Evolutionary conservation across 352 stramenopile species (phyloP), one percentile per base, ranked within the genome.

Genomic region (Lagenidium giganteum): DNA sequence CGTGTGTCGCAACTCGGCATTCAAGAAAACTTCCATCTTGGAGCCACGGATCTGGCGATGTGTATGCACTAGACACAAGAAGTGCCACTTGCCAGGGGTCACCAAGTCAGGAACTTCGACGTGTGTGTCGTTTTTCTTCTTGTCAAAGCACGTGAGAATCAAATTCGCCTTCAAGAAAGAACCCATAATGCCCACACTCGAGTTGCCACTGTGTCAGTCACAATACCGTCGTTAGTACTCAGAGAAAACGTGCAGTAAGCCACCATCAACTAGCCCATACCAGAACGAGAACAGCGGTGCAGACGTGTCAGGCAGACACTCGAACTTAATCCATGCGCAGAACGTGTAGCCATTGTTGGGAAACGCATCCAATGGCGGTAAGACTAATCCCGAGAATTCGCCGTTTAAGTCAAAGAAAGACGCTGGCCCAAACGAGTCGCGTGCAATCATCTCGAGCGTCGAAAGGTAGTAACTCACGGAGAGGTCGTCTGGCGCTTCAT

Each of bases 321-420:
- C 74, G 32, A 87, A 81, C 30, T 83, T 83, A 33, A 87, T 80
- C 74, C 74, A 87, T 2, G 69, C 64, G 44, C 71, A 83, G 28
- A 87, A 83, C 0, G 74, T 87, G 51, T 87, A 85, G 26, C 71
- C 74, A 5, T 78, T 76, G 29, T 61, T 79, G 12, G 74, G 74
- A 37, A 87, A 87, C 1, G 62, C 56, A 30, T 80, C 71, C 16
- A 84, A 43, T 18, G 78, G 56, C 1, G 71, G 69, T 42, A 87
- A 46, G 0, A 83, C 38, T 1, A 87, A 57, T 0, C 74, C 74
- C 8, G 74, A 87, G 18, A 61, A 77, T 22, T 85, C 67, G 28
- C 72, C 74, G 21, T 72, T 85, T 2, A 87, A 45, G 27, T 87
- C 74, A 26, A 87, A 83, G 47, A 82, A 87, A 8, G 70, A 83